Base-by-base conservation (phyloP, 2,329 filamentous ascomycete species). In the Aspergillus sp. region DNA sequence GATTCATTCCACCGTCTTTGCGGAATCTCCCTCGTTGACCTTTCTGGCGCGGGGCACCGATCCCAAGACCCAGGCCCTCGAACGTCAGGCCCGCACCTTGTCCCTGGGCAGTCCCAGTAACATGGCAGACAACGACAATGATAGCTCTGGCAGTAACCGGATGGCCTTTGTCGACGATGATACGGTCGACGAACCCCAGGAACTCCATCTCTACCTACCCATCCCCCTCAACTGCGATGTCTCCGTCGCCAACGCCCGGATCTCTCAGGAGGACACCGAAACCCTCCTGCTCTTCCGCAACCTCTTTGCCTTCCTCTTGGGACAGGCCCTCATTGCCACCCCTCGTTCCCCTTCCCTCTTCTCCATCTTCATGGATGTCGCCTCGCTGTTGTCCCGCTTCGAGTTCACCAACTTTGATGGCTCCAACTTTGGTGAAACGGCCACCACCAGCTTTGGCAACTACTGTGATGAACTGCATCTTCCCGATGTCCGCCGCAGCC, bases 391-490 rank as follows among this genome's bases (percentile, higher is more conserved):
- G 19, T 70, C 73, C 27, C 71, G 75, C 9, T 82, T 80, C 52
- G 73, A 76, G 35, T 83, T 83, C 57, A 74, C 74, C 32, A 83
- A 82, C 55, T 58, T 80, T 4, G 80, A 83, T 50, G 77, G 77
- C 3, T 81, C 79, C 3, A 81, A 77, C n/a, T 82, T 76, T 56
- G 80, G 80, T 48, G 79, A 83, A 56, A 74, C 79, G 3, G 78
- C 77, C 10, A 74, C 73, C 12, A 64, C 64, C 4, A 74, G 68
- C 49, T 74, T 75, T 52, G 61, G 65, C 38, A 67, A 70, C 49
- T 94, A 89, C 59, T 80, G 90, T 49, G 83, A 90, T 41, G 85
- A 93, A 63, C 73, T 89, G 50, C 76, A 75, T 19, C 71, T 97
- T 30, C 85, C 81, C 3, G 91, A 97, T 66, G 84, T 95, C 41